Evolutionary conservation across 129 eudicot genomes (phyloP), one percentile per base, ranked within the genome.

Genomic region (Sambucus nigra): DNA sequence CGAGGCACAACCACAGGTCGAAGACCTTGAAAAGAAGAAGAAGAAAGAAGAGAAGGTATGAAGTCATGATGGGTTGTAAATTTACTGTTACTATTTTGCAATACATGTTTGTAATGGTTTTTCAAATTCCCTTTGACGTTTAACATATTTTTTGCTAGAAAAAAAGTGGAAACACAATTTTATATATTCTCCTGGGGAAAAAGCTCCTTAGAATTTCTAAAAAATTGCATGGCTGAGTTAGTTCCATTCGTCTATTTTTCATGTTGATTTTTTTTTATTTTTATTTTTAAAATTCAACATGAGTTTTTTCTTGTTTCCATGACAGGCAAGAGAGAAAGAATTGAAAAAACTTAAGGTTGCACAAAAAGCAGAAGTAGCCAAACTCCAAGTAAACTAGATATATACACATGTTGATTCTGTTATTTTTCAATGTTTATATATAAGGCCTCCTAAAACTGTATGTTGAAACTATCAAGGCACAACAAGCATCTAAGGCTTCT

Each of bases 341-440:
- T 29, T 82, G 84, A 92, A 92, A 54, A 92, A 76, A 61, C 76
- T 60, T 1, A 92, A 92, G 80, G 99, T 96, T 24, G 96, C 91
- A 19, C 82, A 74, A 47, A 92, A 92, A 64, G 94, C 89, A 5
- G 92, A 78, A 59, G 99, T 94, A 15, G 94, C 98, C 13, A 85
- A 85, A 66, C 71, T 80, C 38, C 86, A 92, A 85, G 99, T 92
- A 29, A 42, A 42, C 13, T 35, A 35, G 13, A 2, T 2, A 35
- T 8, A 35, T 35, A 35, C 13, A 35, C 13, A 35, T 35, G 35
- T 29, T 3, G 8, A 29, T 29, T 3, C n/a, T n/a, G n/a, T n/a
- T n/a, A n/a, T n/a, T n/a, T n/a, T n/a, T n/a, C n/a, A n/a, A n/a
- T n/a, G n/a, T 12, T 35, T 35, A 35, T 7, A 35, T 35, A 7